Evolutionary conservation across 208 protist genomes (phyloP).

Genomic region (Leishmania tropica): DNA sequence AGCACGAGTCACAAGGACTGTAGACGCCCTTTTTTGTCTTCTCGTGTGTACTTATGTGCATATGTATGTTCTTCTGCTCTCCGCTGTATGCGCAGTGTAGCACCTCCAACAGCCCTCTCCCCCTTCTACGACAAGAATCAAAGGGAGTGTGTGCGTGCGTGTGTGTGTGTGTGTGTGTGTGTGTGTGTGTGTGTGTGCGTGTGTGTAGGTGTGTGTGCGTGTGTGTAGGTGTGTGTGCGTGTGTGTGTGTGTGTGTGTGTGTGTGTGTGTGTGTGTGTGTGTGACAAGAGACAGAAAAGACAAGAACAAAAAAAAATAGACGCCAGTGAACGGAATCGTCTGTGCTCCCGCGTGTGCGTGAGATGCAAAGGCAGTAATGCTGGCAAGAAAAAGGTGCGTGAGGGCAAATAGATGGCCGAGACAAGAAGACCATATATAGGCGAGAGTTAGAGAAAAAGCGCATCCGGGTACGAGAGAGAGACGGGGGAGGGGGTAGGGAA

Average conservation of each 20-base stretch:
- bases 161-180: not conserved
- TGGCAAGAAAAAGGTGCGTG: not conserved
- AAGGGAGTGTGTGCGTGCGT: not conserved
- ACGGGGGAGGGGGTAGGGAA: too few species aligned
- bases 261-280: not conserved
- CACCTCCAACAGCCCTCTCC: not conserved
- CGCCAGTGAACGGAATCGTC: not conserved
- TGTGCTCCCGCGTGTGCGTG: conserved; percentile 12
- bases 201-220: not conserved
- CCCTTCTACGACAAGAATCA: too few species aligned
- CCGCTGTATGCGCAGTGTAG: not conserved
- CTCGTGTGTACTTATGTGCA: not conserved
- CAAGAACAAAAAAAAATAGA: not conserved
- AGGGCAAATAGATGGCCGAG: not conserved
- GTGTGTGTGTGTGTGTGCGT: not conserved
- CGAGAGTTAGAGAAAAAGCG: not conserved
- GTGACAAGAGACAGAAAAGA: too few species aligned
- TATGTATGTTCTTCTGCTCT: not conserved
- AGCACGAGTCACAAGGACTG: not conserved
- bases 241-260: not conserved
- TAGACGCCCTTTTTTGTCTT: not conserved
- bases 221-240: too few species aligned
- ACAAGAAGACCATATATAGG: not conserved
- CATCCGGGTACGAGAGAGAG: not conserved
- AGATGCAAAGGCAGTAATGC: not conserved